Conservation (phyloP, 106 monocot species). For the Hemerocallis citrina region DNA sequence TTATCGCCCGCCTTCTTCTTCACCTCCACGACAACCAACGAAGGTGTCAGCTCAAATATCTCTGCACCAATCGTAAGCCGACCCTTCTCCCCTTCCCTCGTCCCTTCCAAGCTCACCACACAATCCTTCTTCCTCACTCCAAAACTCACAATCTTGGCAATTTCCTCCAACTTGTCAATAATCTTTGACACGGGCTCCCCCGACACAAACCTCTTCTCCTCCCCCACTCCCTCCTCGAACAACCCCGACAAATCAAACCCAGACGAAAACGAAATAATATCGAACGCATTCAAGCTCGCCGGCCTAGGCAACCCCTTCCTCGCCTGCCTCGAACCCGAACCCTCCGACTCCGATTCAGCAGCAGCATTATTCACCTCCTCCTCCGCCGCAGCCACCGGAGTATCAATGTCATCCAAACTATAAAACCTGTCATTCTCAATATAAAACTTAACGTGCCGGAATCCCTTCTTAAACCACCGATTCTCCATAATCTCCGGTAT, state of each 20-base stretch:
- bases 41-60: slow-evolving; percentile 32
- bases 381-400: neutral
- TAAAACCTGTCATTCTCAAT: slow-evolving; percentile 4
- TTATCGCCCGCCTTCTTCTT: slow-evolving; percentile 15
- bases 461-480: slow-evolving; percentile 14
- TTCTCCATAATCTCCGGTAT: slow-evolving; percentile 6
- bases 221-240: slow-evolving; percentile 20
- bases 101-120: slow-evolving; percentile 36
- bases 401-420: slow-evolving; percentile 1
- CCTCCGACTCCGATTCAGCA: slow-evolving; percentile 2
- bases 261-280: slow-evolving; percentile 11
- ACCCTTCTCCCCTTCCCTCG: slow-evolving; percentile 35
- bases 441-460: slow-evolving; percentile 4
- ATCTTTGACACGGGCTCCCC: slow-evolving; percentile 5
- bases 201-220: slow-evolving; percentile 12
- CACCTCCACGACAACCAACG: slow-evolving; percentile 30
- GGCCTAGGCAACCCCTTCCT: too few species aligned
- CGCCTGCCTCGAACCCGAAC: neutral
- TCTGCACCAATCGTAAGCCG: slow-evolving; percentile 31
- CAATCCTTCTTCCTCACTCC: slow-evolving; percentile 37
- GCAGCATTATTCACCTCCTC: too few species aligned
- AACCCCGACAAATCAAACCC: slow-evolving; percentile 11
- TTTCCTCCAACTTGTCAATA: slow-evolving; percentile 9
- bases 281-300: slow-evolving; percentile 14
- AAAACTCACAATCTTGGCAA: slow-evolving; percentile 8